Evolutionary conservation across 2,329 filamentous ascomycete species (phyloP).

Genomic region (Apiospora malaysiana): DNA sequence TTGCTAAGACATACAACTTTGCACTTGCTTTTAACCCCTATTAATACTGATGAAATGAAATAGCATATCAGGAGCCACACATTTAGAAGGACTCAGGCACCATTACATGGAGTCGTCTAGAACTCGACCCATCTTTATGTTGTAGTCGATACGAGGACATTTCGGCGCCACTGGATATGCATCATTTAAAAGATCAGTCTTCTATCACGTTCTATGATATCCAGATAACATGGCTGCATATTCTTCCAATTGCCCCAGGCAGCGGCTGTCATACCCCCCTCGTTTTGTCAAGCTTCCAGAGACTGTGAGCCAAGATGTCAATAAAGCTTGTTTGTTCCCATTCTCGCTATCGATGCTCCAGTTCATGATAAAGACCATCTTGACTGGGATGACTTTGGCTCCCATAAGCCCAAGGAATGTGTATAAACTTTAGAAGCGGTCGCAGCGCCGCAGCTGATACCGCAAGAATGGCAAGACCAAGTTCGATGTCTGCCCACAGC

Average conservation of each 20-base stretch:
- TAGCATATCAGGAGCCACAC: not conserved
- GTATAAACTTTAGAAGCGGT: slow-evolving; percentile 33
- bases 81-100: not conserved
- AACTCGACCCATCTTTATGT: not conserved
- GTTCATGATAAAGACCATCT: not conserved
- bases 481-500: slow-evolving; percentile 41
- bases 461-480: slow-evolving; percentile 39
- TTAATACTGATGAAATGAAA: no score
- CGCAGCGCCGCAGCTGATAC: slow-evolving; percentile 39
- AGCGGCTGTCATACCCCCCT: not conserved
- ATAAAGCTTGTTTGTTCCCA: not conserved
- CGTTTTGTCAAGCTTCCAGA: no score
- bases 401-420: not conserved
- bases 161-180: no score
- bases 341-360: not conserved
- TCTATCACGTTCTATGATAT: not conserved
- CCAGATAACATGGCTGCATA: not conserved
- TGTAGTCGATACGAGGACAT: no score
- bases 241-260: no score
- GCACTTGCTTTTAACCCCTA: not conserved
- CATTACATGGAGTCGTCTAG: not conserved
- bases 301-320: not conserved
- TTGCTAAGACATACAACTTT: not conserved
- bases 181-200: no score
- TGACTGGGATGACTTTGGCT: not conserved